Base-by-base conservation (phyloP, 805 yeast species). In the Ogataea dorogensis region DNA sequence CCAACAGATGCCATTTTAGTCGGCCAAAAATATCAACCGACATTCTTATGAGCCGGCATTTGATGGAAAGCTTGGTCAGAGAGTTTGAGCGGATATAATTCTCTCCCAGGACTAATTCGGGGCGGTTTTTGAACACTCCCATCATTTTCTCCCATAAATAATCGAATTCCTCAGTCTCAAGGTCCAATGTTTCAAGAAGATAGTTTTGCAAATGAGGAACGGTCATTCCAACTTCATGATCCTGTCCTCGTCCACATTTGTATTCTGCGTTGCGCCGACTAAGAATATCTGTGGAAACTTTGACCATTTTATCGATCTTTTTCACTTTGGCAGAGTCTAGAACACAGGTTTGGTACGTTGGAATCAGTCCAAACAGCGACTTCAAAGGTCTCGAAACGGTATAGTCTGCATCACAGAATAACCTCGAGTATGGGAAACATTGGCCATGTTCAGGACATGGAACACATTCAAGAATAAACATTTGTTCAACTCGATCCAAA, bases 391-490 rank as follows among this genome's bases (percentile, higher is more conserved):
- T 67, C 23, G 56, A 54, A 19, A 67, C 64, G 22, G 75, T 62
- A 51, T 67, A 85, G 47, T 85, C 96, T 24, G 80, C 81, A 47
- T 75, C 79, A 60, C 98, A 91, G 33, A 71, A 75, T 2, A 86
- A 52, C 38, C 72, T 65, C 45, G 86, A 68, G 32, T 70, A 59
- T 16, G 80, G 75, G 47, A 70, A 79, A 59, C 98, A 91, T 28
- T 78, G 65, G 0, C 89, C 93, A 60, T 89, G 82, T 2, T 70
- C 72, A 1, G 98, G 98, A 58, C 98, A 91, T 12, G 75, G 75
- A 3, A 77, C 64, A 62, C 98, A 91, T 0, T 50, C 35, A 3
- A 95, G 91, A 29, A 70, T 73, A 31, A 83, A 57, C 30, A 66
- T 56, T 0, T 59, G 51, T 22, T 81, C 83, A 5, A 71, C 23